Evolutionary conservation across 1,284 basidiomycete species (phyloP).

Genomic region (Uromyces viciae-fabae): DNA sequence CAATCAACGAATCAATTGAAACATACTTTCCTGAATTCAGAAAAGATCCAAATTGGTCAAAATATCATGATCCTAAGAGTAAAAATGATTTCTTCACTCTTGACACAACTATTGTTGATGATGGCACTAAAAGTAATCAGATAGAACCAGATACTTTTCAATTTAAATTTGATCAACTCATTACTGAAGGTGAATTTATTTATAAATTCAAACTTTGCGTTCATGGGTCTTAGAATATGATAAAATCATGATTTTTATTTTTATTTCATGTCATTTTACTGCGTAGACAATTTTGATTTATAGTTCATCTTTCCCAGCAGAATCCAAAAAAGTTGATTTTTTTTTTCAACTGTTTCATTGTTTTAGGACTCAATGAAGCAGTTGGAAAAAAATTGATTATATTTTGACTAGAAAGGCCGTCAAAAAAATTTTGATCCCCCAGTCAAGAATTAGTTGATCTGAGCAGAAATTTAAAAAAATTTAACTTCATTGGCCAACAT

Average conservation of each 20-base stretch:
- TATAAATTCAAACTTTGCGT: slow-evolving; percentile 26
- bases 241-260: background rate
- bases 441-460: too few relatives aligned
- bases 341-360: too few relatives aligned
- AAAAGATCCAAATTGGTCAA: background rate
- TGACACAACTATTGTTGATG: background rate
- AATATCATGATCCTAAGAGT: background rate
- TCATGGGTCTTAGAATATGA: background rate
- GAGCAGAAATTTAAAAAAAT: too few relatives aligned
- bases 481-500: too few relatives aligned
- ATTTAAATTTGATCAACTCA: slow-evolving; percentile 19
- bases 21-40: slow-evolving; percentile 76
- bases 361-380: too few relatives aligned
- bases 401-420: too few relatives aligned
- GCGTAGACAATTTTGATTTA: too few relatives aligned
- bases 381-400: too few relatives aligned
- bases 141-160: background rate
- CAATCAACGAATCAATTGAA: slow-evolving; percentile 75
- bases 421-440: too few relatives aligned
- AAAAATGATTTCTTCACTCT: background rate
- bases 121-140: background rate
- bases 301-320: too few relatives aligned
- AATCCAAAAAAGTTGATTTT: too few relatives aligned
- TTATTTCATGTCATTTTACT: too few relatives aligned
- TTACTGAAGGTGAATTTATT: slow-evolving; percentile 14